phyloP scores from a whole-genome alignment of 768 basidiomycete genomes.

The Daedaleopsis sinensis region DNA sequence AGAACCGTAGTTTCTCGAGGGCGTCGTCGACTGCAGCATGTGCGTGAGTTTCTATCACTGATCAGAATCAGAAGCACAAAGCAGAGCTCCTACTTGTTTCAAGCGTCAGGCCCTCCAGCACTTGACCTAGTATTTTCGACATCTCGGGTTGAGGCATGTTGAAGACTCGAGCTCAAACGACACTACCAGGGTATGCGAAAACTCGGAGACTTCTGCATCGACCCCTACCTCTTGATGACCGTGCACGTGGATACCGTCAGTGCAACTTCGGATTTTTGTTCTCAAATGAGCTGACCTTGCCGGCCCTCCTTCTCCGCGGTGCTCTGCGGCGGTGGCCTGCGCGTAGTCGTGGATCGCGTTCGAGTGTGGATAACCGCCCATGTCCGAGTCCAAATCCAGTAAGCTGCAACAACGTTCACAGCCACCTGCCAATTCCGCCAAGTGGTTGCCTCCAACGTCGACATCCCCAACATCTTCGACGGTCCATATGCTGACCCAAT shows the following conservation, averaged over 20 bases:
- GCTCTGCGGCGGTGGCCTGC: not conserved
- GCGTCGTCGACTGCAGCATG: constrained; percentile 49
- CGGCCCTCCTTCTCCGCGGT: not conserved
- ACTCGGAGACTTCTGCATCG: too few species aligned
- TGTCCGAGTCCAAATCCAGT: too few species aligned
- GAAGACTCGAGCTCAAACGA: not conserved
- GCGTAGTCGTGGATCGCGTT: not conserved
- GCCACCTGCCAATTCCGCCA: constrained; percentile 1
- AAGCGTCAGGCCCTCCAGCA: not conserved
- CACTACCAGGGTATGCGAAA: not conserved
- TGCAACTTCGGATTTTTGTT: too few species aligned
- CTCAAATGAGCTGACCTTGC: too few species aligned
- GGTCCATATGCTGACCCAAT: constrained; percentile 27
- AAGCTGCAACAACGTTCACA: not conserved
- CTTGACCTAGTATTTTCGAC: not conserved
- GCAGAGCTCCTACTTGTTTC: constrained; percentile 1
- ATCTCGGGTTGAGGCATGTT: not conserved
- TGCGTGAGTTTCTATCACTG: not conserved
- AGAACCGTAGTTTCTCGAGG: constrained; percentile 53
- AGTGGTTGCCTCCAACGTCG: not conserved
- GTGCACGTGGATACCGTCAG: too few species aligned
- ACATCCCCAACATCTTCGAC: not conserved
- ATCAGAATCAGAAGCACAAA: not conserved
- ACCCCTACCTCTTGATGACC: too few species aligned
- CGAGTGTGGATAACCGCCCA: not conserved